Evolutionary conservation across 805 yeast species (phyloP), one percentile per base, ranked within the genome.

Genomic region (Zygosaccharomyces pseudorouxii): DNA sequence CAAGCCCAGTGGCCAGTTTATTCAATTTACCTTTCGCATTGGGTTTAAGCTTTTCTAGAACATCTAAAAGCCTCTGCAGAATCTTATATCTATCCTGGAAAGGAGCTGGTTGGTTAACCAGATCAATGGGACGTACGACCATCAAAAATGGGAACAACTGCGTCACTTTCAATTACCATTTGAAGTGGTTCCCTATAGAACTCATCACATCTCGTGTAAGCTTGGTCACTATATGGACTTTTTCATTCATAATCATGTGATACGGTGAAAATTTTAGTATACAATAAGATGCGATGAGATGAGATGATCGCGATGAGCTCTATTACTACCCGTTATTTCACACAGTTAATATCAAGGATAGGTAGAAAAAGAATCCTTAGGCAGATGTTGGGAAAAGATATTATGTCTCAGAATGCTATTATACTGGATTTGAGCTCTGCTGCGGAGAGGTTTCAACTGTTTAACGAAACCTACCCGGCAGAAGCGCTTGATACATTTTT

Each of bases 11-110:
- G 3, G 67, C 63, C 35, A 60, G 47, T 25, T 52, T 49, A 38
- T 50, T 53, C 14, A 55, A n/a, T 11, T 48, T 53, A 16, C 40
- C 47, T 5, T 31, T 38, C 8, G 49, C 44, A 20, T 47, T 47
- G 1, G 61, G 55, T 31, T 56, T 54, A 19, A 51, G 47, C 42
- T 54, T 57, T 35, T 52, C 48, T 25, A 65, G 36, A 8, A 54
- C 51, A 7, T 56, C 55, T 44, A 48, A 53, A n/a, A 67, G 38
- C 37, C 63, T 64, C 8, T 62, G 59, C 8, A 64, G 47, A 42
- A 64, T 57, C 42, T 59, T 64, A 41, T 58, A 55, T 27, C 71
- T 54, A 19, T 64, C 67, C 40, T 60, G 67, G 42, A 62, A 67
- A 1, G 63, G 56, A 2, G 61, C 63, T 8, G 68, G 65, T 40